Percentiles rank a stretch among this genome's conserved stretches.
Conservation (phyloP, 2,329 filamentous ascomycete species). For the Niveomyces coronatus region DNA sequence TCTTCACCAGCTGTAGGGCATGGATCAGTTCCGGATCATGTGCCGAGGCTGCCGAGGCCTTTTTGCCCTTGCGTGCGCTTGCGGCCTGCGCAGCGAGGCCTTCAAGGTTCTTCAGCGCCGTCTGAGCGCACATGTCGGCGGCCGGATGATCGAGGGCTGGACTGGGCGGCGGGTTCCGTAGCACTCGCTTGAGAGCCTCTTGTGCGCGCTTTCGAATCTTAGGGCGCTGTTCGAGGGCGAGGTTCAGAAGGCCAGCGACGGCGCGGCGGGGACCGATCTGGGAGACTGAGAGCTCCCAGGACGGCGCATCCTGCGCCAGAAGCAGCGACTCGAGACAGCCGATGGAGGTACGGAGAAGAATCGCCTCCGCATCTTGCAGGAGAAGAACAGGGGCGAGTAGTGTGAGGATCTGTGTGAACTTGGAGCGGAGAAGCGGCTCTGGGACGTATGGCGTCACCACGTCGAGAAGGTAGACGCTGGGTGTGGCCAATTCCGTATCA, state of each 20-base stretch:
- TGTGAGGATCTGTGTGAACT: slow-evolving; percentile 88
- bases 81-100: slow-evolving; percentile 57
- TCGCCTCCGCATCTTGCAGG: slow-evolving; percentile 72
- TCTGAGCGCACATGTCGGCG: slow-evolving; percentile 92
- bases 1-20: slow-evolving; percentile 83
- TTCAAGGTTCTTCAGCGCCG: slow-evolving; percentile 68
- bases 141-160: slow-evolving; percentile 91
- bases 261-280: slow-evolving; percentile 81
- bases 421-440: slow-evolving; percentile 77
- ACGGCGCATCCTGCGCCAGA: slow-evolving; percentile 72
- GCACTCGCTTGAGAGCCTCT: slow-evolving; percentile 73
- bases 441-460: slow-evolving; percentile 78
- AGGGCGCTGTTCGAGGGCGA: slow-evolving; percentile 77
- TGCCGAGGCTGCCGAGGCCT: slow-evolving; percentile 45
- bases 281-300: slow-evolving; percentile 78
- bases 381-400: slow-evolving; percentile 77
- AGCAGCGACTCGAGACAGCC: slow-evolving; percentile 90
- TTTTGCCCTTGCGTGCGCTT: slow-evolving; percentile 50
- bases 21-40: slow-evolving; percentile 84
- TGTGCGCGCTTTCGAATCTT: slow-evolving; percentile 92
- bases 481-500: slow-evolving; percentile 73
- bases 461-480: slow-evolving; percentile 92
- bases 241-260: slow-evolving; percentile 72
- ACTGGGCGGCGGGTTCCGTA: slow-evolving; percentile 78
- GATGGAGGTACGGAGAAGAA: slow-evolving; percentile 76